Conservation (phyloP, 352 stramenopile species). For the Phytophthora gonapodyides region DNA sequence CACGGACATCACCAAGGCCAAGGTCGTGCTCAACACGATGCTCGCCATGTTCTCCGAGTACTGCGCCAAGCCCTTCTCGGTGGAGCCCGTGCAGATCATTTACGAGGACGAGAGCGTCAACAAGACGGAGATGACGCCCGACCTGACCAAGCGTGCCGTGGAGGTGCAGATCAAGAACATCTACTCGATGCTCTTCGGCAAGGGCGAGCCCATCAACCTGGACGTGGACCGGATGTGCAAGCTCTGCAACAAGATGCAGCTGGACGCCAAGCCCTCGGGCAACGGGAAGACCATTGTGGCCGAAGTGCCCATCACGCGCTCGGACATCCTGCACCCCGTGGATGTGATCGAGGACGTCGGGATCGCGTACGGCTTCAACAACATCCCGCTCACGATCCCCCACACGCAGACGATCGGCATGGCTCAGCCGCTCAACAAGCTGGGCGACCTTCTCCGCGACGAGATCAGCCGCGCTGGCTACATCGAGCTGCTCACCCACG, state of each 20-base stretch:
- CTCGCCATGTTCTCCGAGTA: conserved; percentile 99
- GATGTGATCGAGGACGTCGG: conserved; percentile 99
- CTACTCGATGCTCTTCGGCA: conserved; percentile 89
- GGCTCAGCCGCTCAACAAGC: conserved; percentile 97
- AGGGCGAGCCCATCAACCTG: conserved; percentile 76
- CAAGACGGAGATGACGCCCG: conserved; percentile 88
- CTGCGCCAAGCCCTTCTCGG: conserved; percentile 95
- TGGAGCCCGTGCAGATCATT: conserved; percentile 96
- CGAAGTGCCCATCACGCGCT: conserved; percentile 96
- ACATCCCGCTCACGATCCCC: conserved; percentile 96
- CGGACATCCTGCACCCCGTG: conserved; percentile 98
- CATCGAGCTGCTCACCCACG: conserved; percentile 98
- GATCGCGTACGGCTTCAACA: conserved; percentile 99
- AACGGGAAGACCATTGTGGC: conserved; percentile 87
- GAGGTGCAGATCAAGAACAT: conserved; percentile 87
- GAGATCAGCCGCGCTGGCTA: conserved; percentile 98
- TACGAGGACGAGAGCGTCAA: conserved; percentile 92
- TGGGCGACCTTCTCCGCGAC: conserved; percentile 97
- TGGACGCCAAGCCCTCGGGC: conserved; percentile 81
- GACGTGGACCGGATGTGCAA: conserved; percentile 88
- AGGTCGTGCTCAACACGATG: conserved; percentile 99
- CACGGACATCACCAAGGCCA: conserved; percentile 99
- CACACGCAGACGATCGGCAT: conserved; percentile 95
- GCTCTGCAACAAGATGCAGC: conserved; percentile 99
- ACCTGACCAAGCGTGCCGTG: conserved; percentile 91